Conservation (phyloP, 2,329 filamentous ascomycete genomes). For the Cordyceps javanica region DNA sequence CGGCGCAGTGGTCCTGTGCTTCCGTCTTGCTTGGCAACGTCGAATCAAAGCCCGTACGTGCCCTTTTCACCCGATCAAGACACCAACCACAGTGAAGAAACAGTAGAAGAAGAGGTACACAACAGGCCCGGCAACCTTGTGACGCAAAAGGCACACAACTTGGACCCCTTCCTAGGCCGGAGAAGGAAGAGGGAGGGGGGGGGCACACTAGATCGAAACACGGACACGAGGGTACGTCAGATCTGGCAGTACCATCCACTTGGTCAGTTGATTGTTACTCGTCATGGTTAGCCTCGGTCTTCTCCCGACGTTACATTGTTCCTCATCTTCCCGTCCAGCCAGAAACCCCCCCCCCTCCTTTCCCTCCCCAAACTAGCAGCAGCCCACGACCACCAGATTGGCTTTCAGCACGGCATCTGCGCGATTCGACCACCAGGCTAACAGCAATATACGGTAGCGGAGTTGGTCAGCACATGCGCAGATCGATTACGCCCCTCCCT, state of each 20-base stretch:
- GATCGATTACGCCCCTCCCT: conserved; percentile 9
- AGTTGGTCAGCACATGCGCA: conserved; percentile 6
- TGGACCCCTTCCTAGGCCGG: conserved; percentile 7
- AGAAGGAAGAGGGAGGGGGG: too few species aligned
- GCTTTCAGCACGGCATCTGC: conserved; percentile 3
- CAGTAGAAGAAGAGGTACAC: too few species aligned
- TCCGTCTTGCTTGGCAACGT: too few species aligned
- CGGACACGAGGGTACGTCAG: conserved; percentile 9
- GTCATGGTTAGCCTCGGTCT: conserved; percentile 6
- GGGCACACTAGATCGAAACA: conserved; percentile 7
- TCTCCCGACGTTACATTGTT: conserved; percentile 9
- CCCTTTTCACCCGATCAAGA: neutral
- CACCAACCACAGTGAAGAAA: too few species aligned
- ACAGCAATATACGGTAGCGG: neutral
- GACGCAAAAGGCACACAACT: too few species aligned
- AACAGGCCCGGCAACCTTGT: too few species aligned
- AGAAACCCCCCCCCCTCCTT: too few species aligned
- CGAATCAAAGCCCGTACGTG: too few species aligned
- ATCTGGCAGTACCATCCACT: conserved; percentile 5
- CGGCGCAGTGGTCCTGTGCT: too few species aligned
- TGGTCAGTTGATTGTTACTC: neutral
- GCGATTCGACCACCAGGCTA: conserved; percentile 5
- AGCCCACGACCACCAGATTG: conserved; percentile 2
- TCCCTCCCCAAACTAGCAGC: conserved; percentile 7
- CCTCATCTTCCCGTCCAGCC: neutral